phyloP scores from a whole-genome alignment of 2,329 filamentous ascomycete species.

The Pseudocercospora fuligena region DNA sequence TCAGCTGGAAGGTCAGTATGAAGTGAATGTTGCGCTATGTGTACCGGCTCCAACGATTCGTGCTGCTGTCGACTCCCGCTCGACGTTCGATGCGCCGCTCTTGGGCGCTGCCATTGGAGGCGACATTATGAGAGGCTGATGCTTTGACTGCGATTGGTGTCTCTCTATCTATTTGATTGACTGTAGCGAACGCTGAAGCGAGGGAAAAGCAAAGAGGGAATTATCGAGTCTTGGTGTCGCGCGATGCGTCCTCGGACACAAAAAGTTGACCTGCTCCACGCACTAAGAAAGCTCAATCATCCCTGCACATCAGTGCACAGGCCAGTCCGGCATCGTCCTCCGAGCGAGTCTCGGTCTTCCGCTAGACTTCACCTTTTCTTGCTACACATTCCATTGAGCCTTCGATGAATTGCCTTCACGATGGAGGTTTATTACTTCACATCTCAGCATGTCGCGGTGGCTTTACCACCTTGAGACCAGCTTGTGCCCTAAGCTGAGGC shows the following conservation, averaged over 20 bases:
- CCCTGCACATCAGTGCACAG: background rate
- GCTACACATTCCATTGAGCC: background rate
- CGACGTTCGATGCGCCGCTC: constrained; percentile 51
- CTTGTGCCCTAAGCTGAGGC: too few relatives aligned
- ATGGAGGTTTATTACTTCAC: too few relatives aligned
- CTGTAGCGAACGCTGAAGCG: background rate
- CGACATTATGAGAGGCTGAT: constrained; percentile 29
- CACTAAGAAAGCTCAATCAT: background rate
- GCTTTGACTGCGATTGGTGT: background rate
- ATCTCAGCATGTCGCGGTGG: too few relatives aligned
- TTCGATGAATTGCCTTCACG: too few relatives aligned
- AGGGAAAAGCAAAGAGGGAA: background rate
- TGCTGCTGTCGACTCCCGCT: constrained; percentile 88
- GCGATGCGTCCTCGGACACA: background rate
- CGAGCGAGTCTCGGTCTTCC: background rate
- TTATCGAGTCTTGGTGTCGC: background rate
- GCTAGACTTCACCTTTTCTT: background rate
- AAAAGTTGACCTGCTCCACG: background rate
- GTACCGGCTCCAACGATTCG: constrained; percentile 89
- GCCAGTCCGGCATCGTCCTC: background rate
- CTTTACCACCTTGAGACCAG: too few relatives aligned
- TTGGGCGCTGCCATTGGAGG: constrained; percentile 34
- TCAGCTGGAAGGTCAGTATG: constrained; percentile 5
- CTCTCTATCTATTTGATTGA: background rate
- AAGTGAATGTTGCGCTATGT: constrained; percentile 23